phyloP scores from a whole-genome alignment of 2,329 filamentous ascomycete species.

The Phyllosticta citribraziliensis region DNA sequence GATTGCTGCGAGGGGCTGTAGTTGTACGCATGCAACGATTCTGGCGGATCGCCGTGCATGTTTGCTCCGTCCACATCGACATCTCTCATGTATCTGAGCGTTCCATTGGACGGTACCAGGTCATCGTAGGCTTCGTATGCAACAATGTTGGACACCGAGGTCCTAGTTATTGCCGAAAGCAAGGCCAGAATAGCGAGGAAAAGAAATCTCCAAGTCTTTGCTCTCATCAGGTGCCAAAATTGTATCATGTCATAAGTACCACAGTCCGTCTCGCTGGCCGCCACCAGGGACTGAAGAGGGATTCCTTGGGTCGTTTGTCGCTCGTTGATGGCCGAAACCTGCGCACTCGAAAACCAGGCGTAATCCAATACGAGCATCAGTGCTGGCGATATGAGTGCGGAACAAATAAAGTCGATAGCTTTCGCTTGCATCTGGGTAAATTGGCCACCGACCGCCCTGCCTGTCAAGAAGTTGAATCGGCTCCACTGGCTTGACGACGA shows the following conservation, averaged over 20 bases:
- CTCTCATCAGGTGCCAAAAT: slow-evolving; percentile 6
- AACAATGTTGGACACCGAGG: slow-evolving; percentile 12
- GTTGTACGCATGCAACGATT: neutral
- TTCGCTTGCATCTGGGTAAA: slow-evolving; percentile 14
- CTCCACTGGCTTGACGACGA: neutral
- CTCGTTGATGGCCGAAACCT: slow-evolving; percentile 13
- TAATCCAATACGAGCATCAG: slow-evolving; percentile 12
- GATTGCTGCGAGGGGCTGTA: neutral
- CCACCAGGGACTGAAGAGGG: slow-evolving; percentile 8
- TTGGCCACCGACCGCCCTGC: slow-evolving; percentile 9
- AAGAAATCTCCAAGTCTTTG: slow-evolving; percentile 6
- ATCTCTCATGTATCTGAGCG: neutral
- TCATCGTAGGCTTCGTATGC: slow-evolving; percentile 12
- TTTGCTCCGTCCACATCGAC: neutral
- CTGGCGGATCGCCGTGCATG: neutral
- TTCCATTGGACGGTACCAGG: neutral
- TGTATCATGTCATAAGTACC: slow-evolving; percentile 11
- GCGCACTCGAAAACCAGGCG: slow-evolving; percentile 14
- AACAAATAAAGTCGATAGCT: slow-evolving; percentile 14
- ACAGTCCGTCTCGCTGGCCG: slow-evolving; percentile 8
- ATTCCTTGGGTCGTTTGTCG: neutral
- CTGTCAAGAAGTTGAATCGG: neutral
- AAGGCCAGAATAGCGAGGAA: slow-evolving; percentile 5
- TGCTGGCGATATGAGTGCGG: slow-evolving; percentile 13
- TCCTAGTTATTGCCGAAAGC: slow-evolving; percentile 8